Base-by-base conservation (phyloP, 305 asterid species). In the Fraxinus sp. region DNA sequence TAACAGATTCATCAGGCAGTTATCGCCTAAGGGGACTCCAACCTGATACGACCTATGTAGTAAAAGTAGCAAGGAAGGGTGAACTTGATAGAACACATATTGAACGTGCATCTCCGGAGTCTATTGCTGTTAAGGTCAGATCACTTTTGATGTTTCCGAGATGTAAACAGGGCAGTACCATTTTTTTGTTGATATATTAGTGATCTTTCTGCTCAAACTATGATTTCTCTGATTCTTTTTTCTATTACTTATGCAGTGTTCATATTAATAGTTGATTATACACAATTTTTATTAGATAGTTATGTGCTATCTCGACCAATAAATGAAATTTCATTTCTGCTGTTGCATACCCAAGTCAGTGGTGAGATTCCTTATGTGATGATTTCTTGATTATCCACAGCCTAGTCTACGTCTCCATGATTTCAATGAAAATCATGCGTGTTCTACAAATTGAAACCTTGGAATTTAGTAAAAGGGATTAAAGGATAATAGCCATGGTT, bases 11-110 rank as follows among this genome's bases (percentile, higher is more conserved):
- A 77, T 90, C 91, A 16, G 99, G 99, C 83, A 90, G 90, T 82
- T 96, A 90, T 81, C 95, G 99, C 71, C 89, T 96, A 84, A 92
- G 99, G 89, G 99, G 99, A 80, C 99, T 96, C 85, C 91, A 89
- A 80, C 98, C 98, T 75, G 92, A 88, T 77, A 91, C 97, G 46
- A 83, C 90, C 68, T 96, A 96, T 91, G 91, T 83, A 74, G 88
- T 96, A 81, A 96, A 88, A 90, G 87, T 96, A 85, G 91, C 91
- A 70, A 90, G 86, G 89, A 96, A 90, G 91, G 91, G 87, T 55
- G 94, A 88, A 57, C 84, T 80, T 84, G 90, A 82, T 83, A 90
- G 88, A 86, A 76, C 84, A 46, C 88, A 3, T 55, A 90, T 96
- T 22, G 99, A 96, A 85, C 97, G 97, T 79, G 94, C 98, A 78